Percentiles rank a stretch among this genome's conserved stretches.
phyloP scores from a whole-genome alignment of 1,139 yeast species.

The Yamadazyma atlantica region DNA sequence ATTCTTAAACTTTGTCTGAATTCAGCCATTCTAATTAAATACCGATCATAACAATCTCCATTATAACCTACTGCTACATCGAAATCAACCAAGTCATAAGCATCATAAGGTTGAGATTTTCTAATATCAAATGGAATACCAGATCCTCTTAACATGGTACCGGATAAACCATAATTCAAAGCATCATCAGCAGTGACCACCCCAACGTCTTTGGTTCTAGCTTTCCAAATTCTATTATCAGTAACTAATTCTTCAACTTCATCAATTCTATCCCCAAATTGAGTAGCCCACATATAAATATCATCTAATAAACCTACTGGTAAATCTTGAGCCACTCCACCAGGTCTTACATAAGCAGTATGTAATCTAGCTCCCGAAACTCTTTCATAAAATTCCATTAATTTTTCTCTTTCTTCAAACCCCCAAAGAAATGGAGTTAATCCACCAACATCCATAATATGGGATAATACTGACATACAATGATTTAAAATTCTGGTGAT shows the following conservation, averaged over 20 bases:
- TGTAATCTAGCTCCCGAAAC: constrained; percentile 91
- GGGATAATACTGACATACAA: constrained; percentile 83
- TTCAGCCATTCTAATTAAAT: constrained; percentile 85
- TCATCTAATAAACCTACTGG: constrained; percentile 87
- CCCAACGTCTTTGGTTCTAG: constrained; percentile 82
- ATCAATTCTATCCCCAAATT: constrained; percentile 89
- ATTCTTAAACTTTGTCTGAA: constrained; percentile 89
- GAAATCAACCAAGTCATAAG: constrained; percentile 82
- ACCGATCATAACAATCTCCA: constrained; percentile 92
- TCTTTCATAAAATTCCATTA: constrained; percentile 91
- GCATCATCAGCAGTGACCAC: constrained; percentile 85
- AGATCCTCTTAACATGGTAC: constrained; percentile 89
- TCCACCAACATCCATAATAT: constrained; percentile 95
- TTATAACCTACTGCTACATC: constrained; percentile 84
- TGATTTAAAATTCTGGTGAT: constrained; percentile 84
- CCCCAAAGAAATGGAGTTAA: constrained; percentile 94
- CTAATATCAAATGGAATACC: constrained; percentile 88
- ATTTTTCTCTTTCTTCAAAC: constrained; percentile 88
- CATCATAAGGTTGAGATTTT: constrained; percentile 88
- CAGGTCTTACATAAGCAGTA: constrained; percentile 87
- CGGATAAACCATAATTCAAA: constrained; percentile 74
- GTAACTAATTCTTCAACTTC: constrained; percentile 88
- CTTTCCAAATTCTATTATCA: constrained; percentile 91
- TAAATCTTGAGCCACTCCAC: constrained; percentile 87
- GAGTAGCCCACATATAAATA: constrained; percentile 95